Percentiles rank a stretch among this genome's conserved stretches.
Conservation (phyloP, 768 basidiomycete species). For the Psilocybe cyanescens region DNA sequence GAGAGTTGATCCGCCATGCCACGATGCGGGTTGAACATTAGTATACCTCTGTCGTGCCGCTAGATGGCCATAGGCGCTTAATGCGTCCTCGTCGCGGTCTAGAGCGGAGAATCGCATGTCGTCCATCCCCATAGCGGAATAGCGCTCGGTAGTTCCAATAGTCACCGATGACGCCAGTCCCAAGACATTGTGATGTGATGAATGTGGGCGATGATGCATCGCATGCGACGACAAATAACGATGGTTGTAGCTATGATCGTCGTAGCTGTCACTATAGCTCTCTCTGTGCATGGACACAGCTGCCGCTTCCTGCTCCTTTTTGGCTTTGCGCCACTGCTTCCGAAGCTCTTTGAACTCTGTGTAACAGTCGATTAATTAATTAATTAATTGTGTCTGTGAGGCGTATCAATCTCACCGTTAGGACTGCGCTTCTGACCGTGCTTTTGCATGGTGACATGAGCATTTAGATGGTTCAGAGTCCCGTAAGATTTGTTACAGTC, state of each 20-base stretch:
- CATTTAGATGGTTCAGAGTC: constrained; percentile 96
- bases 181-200: constrained; percentile 28
- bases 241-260: constrained; percentile 29
- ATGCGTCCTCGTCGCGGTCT: constrained; percentile 36
- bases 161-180: constrained; percentile 33
- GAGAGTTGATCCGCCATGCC: constrained; percentile 32
- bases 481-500: constrained; percentile 86
- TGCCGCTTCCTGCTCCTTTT: constrained; percentile 66
- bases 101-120: constrained; percentile 35
- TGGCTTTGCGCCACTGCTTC: constrained; percentile 93
- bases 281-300: constrained; percentile 35
- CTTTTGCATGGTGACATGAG: constrained; percentile 98
- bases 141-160: constrained; percentile 32
- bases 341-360: constrained; percentile 98
- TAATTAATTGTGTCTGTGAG: constrained; percentile 3
- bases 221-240: constrained; percentile 32
- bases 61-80: constrained; percentile 27
- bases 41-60: constrained; percentile 34
- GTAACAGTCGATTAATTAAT: constrained; percentile 21
- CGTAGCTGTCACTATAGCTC: constrained; percentile 35
- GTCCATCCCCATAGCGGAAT: constrained; percentile 31
- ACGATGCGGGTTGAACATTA: constrained; percentile 34
- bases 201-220: constrained; percentile 30
- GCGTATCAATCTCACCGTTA: constrained; percentile 61
- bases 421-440: constrained; percentile 92